phyloP scores from a whole-genome alignment of 352 stramenopile species.

The Phytophthora cryptogea region DNA sequence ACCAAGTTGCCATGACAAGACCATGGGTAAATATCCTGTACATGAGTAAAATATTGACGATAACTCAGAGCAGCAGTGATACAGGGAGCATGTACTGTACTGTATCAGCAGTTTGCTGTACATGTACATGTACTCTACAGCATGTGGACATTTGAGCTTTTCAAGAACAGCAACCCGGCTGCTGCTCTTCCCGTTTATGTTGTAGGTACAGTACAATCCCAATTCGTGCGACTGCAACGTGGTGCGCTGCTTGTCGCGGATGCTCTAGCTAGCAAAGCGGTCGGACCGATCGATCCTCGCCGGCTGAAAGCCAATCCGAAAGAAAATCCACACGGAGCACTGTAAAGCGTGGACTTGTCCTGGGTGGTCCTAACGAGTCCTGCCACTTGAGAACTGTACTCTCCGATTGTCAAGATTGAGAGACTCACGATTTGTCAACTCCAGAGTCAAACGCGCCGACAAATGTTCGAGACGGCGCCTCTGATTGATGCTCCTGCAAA shows the following conservation, averaged over 20 bases:
- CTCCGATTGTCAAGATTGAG: slow-evolving; percentile 12
- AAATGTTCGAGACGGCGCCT: slow-evolving; percentile 12
- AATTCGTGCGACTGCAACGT: neutral
- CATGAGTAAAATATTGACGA: too few species aligned
- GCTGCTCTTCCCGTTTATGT: slow-evolving; percentile 16
- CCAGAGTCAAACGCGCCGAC: neutral
- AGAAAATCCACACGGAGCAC: slow-evolving; percentile 21
- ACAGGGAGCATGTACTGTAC: neutral
- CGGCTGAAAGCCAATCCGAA: slow-evolving; percentile 8
- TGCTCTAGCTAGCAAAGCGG: slow-evolving; percentile 6
- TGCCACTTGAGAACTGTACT: slow-evolving; percentile 10
- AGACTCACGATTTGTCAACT: slow-evolving; percentile 3
- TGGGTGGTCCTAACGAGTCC: slow-evolving; percentile 11
- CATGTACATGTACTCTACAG: too few species aligned
- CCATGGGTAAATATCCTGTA: too few species aligned
- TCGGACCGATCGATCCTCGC: neutral
- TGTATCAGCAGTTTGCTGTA: too few species aligned
- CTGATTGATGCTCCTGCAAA: slow-evolving; percentile 11
- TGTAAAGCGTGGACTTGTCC: slow-evolving; percentile 11
- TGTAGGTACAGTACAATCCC: slow-evolving; percentile 28
- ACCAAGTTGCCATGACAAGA: too few species aligned
- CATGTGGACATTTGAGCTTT: neutral
- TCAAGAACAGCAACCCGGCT: neutral
- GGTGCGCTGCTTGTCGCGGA: slow-evolving; percentile 22
- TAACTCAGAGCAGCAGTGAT: neutral